A percentile compares a stretch with the other conserved stretches of the same genome.
These are phyloP conservation scores for Anthracocystis walkeri DNA, from an alignment of 1,284 basidiomycete genomes.

Conservation along the genomic window DNA sequence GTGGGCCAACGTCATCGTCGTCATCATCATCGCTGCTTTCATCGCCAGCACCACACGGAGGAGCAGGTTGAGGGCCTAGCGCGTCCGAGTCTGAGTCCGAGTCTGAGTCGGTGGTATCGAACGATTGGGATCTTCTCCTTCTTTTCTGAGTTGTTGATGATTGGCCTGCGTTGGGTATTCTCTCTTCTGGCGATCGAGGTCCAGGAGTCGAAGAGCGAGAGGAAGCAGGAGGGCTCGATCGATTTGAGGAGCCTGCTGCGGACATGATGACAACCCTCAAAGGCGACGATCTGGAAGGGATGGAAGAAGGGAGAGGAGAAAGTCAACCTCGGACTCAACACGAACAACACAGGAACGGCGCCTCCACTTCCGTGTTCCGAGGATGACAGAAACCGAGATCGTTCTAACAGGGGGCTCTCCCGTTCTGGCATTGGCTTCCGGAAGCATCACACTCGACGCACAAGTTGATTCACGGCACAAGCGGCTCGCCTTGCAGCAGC, in stretches of 20 bases:
- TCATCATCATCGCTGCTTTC: constrained; percentile 14
- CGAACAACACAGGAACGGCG: background rate
- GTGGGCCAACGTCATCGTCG: constrained; percentile 29
- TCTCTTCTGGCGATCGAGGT: constrained; percentile 1
- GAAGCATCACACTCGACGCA: background rate
- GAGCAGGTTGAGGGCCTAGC: constrained; percentile 14
- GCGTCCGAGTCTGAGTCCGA: constrained; percentile 18
- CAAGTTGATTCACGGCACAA: background rate
- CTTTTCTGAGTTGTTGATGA: background rate
- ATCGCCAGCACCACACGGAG: background rate
- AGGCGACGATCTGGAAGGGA: background rate
- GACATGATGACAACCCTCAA: background rate
- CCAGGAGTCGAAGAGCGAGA: constrained; percentile 23
- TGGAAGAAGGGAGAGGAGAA: background rate
- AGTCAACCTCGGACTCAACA: background rate
- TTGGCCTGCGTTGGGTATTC: background rate
- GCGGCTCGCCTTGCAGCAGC: no score
- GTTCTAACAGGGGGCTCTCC: background rate
- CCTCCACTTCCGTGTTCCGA: constrained; percentile 8
- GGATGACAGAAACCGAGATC: background rate
- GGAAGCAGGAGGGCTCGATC: background rate
- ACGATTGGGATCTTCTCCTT: constrained; percentile 25
- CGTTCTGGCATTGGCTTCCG: background rate
- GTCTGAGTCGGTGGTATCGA: constrained; percentile 29
- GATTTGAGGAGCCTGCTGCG: background rate